phyloP scores from a whole-genome alignment of 2,329 filamentous ascomycete species.

The Venturiaceae sp. region DNA sequence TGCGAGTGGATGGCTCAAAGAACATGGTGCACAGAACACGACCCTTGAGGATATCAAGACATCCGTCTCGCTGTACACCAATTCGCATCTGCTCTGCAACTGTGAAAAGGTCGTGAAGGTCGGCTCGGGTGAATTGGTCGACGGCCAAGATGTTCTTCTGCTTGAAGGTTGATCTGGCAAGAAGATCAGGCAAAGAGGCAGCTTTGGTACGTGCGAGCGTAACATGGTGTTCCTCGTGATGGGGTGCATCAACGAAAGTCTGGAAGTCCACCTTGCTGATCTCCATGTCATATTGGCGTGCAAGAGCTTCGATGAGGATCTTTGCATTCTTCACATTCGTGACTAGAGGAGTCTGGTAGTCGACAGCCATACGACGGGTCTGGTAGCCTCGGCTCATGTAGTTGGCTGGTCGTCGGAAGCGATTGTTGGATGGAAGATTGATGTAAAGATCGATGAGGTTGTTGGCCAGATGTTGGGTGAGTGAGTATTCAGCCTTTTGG shows the following conservation, averaged over 20 bases:
- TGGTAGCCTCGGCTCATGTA: constrained; percentile 98
- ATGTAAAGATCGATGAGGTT: constrained; percentile 98
- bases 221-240: constrained; percentile 25
- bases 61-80: constrained; percentile 84
- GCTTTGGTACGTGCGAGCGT: constrained; percentile 44
- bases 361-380: constrained; percentile 94
- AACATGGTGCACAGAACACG: constrained; percentile 87
- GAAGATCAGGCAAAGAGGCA: constrained; percentile 55
- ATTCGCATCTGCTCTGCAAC: constrained; percentile 97
- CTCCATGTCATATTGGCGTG: constrained; percentile 76
- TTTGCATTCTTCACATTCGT: constrained; percentile 99
- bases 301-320: constrained; percentile 88
- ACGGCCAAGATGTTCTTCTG: constrained; percentile 86
- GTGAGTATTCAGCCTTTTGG: constrained; percentile 90
- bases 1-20: constrained; percentile 94
- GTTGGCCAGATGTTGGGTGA: constrained; percentile 93
- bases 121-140: constrained; percentile 75
- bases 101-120: constrained; percentile 89
- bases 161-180: constrained; percentile 79
- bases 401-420: constrained; percentile 90
- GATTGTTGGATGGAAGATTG: constrained; percentile 97
- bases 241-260: constrained; percentile 51
- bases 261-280: constrained; percentile 82
- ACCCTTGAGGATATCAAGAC: constrained; percentile 77
- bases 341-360: constrained; percentile 92